A percentile compares a stretch with the other conserved stretches of the same genome.
Evolutionary conservation across 2,329 filamentous ascomycete species (phyloP).

Genomic region (Phyllosticta paracitricarpa): DNA sequence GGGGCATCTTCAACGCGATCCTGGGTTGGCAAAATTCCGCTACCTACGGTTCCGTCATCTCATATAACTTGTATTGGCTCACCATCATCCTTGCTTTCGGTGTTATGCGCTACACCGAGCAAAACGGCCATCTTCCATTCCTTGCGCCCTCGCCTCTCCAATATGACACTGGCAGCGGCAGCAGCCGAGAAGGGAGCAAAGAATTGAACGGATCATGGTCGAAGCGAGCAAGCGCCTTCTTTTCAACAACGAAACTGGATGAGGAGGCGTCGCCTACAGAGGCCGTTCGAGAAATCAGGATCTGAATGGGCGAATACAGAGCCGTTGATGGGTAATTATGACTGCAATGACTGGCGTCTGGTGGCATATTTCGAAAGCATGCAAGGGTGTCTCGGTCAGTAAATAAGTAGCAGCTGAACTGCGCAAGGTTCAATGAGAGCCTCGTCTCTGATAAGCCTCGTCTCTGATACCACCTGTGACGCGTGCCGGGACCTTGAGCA

Average conservation of each 20-base stretch:
- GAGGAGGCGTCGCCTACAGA: neutral
- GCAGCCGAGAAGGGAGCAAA: neutral
- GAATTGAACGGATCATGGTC: neutral
- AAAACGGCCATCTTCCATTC: conserved; percentile 39
- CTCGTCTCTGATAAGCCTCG: neutral
- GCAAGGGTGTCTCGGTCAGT: neutral
- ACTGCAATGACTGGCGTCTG: neutral
- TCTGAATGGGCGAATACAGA: neutral
- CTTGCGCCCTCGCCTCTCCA: conserved; percentile 14
- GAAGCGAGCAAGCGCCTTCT: neutral
- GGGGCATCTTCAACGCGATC: conserved; percentile 80
- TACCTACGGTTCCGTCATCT: conserved; percentile 76
- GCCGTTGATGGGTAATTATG: neutral
- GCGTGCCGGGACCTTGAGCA: neutral
- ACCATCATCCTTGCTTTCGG: conserved; percentile 56
- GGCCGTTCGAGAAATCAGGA: neutral
- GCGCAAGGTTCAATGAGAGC: neutral
- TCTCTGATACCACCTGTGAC: neutral
- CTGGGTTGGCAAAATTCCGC: conserved; percentile 84
- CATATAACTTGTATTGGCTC: conserved; percentile 85
- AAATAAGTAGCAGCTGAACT: neutral
- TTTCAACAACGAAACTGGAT: neutral
- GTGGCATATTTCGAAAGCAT: neutral
- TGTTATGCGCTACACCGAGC: conserved; percentile 57
- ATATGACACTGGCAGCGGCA: neutral